These are phyloP conservation scores for Scutellaria barbata DNA, from an alignment of 257 asterid genomes.

Conservation along the genomic window DNA sequence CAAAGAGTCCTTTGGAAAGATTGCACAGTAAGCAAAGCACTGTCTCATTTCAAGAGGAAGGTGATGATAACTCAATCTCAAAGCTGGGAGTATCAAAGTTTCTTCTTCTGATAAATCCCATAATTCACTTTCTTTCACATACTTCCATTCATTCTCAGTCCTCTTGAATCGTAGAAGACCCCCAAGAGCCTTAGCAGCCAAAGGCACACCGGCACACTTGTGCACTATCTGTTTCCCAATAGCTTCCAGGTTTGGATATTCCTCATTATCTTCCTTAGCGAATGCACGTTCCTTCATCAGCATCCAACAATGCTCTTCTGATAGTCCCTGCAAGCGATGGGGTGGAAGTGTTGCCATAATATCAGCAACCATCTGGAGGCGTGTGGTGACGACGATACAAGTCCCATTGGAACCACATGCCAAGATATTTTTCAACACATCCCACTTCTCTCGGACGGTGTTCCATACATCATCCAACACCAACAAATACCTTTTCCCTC, in stretches of 20 bases:
- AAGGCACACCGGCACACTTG: constrained; percentile 23
- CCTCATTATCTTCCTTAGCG: background rate
- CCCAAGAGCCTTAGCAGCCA: constrained; percentile 42
- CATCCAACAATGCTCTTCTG: constrained; percentile 33
- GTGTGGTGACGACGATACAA: constrained; percentile 39
- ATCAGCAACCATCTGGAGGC: constrained; percentile 1
- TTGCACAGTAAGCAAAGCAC: constrained; percentile 45
- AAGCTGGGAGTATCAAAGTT: constrained; percentile 24
- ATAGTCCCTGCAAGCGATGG: background rate
- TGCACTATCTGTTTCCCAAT: background rate
- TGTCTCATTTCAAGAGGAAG: constrained; percentile 38
- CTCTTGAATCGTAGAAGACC: constrained; percentile 33
- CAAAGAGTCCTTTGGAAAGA: constrained; percentile 31
- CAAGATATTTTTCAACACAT: constrained; percentile 10
- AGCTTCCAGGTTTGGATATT: too few species aligned
- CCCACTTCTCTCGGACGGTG: constrained; percentile 41
- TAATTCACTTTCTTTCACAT: constrained; percentile 25
- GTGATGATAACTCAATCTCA: constrained; percentile 44
- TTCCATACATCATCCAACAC: constrained; percentile 35
- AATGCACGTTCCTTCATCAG: constrained; percentile 36
- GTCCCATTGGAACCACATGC: constrained; percentile 37
- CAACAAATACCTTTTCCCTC: constrained; percentile 36
- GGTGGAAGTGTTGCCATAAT: constrained; percentile 36
- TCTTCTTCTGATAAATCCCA: constrained; percentile 26
- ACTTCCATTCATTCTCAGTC: constrained; percentile 34